These are phyloP conservation scores for Astrephomene gubernaculifera DNA, from an alignment of 139 green algal species.

Conservation along the genomic window DNA sequence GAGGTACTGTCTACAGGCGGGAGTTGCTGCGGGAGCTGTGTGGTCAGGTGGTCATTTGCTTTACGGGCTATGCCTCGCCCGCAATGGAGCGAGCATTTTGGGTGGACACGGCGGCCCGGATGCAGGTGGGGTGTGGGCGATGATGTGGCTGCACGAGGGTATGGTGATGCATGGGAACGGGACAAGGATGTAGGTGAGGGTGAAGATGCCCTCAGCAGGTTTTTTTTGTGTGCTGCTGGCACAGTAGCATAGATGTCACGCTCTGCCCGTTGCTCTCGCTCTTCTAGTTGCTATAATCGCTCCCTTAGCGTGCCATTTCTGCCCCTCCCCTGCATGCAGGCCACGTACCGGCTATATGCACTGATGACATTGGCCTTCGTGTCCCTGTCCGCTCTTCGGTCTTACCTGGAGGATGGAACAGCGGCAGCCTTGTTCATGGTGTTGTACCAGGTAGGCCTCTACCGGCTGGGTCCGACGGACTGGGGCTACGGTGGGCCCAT, in stretches of 20 bases:
- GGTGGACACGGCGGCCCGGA: background rate
- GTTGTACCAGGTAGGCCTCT: too few species aligned
- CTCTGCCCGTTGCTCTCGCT: too few species aligned
- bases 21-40: conserved; percentile 1
- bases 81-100: conserved; percentile 11
- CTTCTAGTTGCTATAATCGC: too few species aligned
- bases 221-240: too few species aligned
- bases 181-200: too few species aligned
- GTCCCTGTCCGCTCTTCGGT: background rate
- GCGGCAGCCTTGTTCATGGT: conserved; percentile 8
- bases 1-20: too few species aligned
- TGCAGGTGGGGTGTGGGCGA: conserved; percentile 8
- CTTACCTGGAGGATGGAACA: background rate
- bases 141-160: background rate
- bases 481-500: too few species aligned
- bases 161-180: background rate
- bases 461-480: too few species aligned
- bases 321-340: background rate
- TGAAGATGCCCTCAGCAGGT: too few species aligned
- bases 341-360: background rate
- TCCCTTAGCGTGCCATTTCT: too few species aligned
- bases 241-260: too few species aligned
- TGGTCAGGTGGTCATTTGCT: background rate
- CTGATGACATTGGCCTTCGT: conserved; percentile 6
- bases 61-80: background rate